These are phyloP conservation scores for Echeveria elegans DNA, from an alignment of 164 flowering plant species.

Conservation along the genomic window DNA sequence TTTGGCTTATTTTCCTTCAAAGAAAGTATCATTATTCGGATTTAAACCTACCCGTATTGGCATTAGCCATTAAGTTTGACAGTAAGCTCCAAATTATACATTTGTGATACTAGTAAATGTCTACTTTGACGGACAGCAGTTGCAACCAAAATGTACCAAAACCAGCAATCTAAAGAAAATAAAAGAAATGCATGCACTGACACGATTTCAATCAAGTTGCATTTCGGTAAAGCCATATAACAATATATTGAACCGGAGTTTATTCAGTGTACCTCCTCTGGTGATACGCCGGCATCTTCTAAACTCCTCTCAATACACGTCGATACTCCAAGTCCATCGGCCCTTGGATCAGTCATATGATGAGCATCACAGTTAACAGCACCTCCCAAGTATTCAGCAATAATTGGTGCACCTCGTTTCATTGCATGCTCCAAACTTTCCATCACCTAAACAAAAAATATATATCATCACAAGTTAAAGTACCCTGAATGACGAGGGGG, in stretches of 20 bases:
- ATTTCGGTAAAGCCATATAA: no score
- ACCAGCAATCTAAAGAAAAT: background rate
- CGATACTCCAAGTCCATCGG: constrained; percentile 95
- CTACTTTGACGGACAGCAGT: background rate
- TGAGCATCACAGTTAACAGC: constrained; percentile 93
- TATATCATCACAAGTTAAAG: background rate
- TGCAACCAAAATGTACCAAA: background rate
- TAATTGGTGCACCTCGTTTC: constrained; percentile 84
- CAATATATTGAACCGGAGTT: no score
- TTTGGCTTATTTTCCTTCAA: background rate
- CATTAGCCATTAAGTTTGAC: background rate
- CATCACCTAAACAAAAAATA: constrained; percentile 50
- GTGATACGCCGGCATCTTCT: constrained; percentile 89
- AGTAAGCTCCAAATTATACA: background rate
- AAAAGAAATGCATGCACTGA: no score
- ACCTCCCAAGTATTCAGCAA: constrained; percentile 92
- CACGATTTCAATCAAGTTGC: background rate
- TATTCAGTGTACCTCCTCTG: constrained; percentile 62
- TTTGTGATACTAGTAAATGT: background rate
- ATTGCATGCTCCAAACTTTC: constrained; percentile 98
- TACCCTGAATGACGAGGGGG: background rate
- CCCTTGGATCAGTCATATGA: constrained; percentile 97
- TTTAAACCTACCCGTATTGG: background rate
- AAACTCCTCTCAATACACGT: constrained; percentile 73
- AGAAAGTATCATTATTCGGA: background rate